Evolutionary conservation across 1,139 yeast species (phyloP).

Genomic region (Nadsonia commutata): DNA sequence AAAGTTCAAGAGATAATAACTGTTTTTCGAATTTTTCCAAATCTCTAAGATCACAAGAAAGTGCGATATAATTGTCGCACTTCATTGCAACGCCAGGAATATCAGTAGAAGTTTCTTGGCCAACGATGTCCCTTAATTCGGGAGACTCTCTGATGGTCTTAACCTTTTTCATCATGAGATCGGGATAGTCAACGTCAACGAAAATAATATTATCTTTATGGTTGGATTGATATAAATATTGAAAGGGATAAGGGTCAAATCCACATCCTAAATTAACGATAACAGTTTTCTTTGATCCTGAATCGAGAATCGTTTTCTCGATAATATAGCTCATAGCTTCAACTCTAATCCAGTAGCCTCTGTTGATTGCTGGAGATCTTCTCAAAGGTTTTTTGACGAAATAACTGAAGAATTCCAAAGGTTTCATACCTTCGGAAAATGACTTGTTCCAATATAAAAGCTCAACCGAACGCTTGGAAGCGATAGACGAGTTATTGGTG

Average conservation of each 20-base stretch:
- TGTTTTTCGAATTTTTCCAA: constrained; percentile 27
- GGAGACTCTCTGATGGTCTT: constrained; percentile 34
- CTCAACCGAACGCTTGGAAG: constrained; percentile 71
- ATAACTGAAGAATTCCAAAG: constrained; percentile 40
- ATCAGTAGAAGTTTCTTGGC: constrained; percentile 16
- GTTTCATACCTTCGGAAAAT: not conserved
- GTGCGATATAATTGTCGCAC: constrained; percentile 37
- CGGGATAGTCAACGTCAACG: constrained; percentile 67
- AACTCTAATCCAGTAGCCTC: constrained; percentile 79
- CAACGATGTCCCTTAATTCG: constrained; percentile 36
- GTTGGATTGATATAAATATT: constrained; percentile 26
- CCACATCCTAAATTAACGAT: constrained; percentile 74
- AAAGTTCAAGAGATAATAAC: constrained; percentile 21
- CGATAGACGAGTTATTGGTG: constrained; percentile 72
- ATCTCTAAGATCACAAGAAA: constrained; percentile 62
- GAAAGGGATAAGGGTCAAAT: constrained; percentile 49
- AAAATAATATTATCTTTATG: constrained; percentile 33
- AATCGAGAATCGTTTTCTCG: constrained; percentile 12
- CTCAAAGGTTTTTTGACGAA: constrained; percentile 58
- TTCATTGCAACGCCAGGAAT: constrained; percentile 22
- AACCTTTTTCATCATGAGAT: constrained; percentile 40
- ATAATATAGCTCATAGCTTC: constrained; percentile 48
- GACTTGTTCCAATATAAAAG: constrained; percentile 34
- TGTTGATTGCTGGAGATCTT: constrained; percentile 65
- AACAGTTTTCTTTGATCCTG: constrained; percentile 14